These are phyloP conservation scores for Rubia balearica DNA, from an alignment of 305 asterid genomes.

Conservation along the genomic window DNA sequence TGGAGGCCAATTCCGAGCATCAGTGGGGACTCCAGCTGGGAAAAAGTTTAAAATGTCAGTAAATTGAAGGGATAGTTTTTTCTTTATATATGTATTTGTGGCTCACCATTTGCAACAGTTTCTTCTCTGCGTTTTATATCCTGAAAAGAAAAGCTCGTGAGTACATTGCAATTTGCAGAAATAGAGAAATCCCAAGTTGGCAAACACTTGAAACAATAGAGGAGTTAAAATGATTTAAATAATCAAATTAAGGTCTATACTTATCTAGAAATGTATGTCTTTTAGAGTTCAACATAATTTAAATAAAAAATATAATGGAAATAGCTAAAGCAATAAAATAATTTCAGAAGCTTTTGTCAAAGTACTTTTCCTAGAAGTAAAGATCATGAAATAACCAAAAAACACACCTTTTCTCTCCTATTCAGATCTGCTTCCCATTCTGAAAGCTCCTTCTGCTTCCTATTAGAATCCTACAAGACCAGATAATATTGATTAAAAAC, in stretches of 20 bases:
- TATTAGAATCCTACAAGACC: conserved; percentile 56
- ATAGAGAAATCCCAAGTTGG: conserved; percentile 9
- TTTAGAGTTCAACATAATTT: background rate
- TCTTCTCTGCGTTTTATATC: conserved; percentile 90
- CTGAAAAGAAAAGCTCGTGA: conserved; percentile 33
- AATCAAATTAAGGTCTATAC: background rate
- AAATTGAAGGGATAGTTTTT: conserved; percentile 10
- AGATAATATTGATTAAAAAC: conserved; percentile 10
- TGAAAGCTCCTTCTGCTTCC: conserved; percentile 73
- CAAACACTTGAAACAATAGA: background rate
- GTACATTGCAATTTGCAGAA: conserved; percentile 13
- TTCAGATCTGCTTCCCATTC: conserved; percentile 83
- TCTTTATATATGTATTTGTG: conserved; percentile 6
- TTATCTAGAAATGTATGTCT: background rate
- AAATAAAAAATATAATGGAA: background rate
- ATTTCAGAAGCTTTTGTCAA: background rate
- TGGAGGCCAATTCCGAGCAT: conserved; percentile 95
- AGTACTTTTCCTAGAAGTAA: background rate
- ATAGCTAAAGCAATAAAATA: background rate
- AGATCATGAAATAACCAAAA: conserved; percentile 8
- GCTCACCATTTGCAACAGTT: conserved; percentile 72
- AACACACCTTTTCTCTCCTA: conserved; percentile 82
- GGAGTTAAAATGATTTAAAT: background rate
- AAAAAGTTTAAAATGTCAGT: conserved; percentile 11
- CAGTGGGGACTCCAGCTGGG: conserved; percentile 76